Conservation (phyloP, 495 filamentous ascomycete species). For the Penicillium mononematosum region DNA sequence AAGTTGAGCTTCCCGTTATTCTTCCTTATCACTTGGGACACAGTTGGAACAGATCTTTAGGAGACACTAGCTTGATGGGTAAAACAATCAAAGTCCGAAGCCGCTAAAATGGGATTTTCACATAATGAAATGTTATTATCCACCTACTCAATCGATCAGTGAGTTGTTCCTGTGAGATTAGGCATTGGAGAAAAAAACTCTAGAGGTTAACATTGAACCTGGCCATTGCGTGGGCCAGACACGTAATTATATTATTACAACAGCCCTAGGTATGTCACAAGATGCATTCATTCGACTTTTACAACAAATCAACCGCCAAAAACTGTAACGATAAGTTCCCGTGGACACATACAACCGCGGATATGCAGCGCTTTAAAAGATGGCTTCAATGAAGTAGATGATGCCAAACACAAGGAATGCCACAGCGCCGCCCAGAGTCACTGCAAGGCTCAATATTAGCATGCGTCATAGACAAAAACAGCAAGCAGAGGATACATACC, state of each 20-base stretch:
- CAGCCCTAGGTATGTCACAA: constrained; percentile 19
- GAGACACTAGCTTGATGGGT: too few relatives aligned
- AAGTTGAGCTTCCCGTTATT: too few relatives aligned
- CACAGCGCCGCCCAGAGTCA: constrained; percentile 89
- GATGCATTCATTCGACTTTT: constrained; percentile 22
- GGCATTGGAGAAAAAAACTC: neutral
- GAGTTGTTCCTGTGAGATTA: neutral
- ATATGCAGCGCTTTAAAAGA: constrained; percentile 47
- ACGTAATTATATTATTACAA: constrained; percentile 29
- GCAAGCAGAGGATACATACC: constrained; percentile 61
- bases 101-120: too few relatives aligned
- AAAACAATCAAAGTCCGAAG: too few relatives aligned
- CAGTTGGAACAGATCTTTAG: too few relatives aligned
- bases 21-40: too few relatives aligned
- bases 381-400: constrained; percentile 83
- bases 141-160: neutral
- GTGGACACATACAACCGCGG: constrained; percentile 14
- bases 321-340: constrained; percentile 7
- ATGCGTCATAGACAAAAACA: neutral
- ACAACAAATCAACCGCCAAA: constrained; percentile 16
- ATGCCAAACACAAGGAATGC: constrained; percentile 89
- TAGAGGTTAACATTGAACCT: constrained; percentile 1
- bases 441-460: constrained; percentile 46
- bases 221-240: constrained; percentile 14
- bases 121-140: too few relatives aligned